Evolutionary conservation across 805 yeast species (phyloP), one percentile per base, ranked within the genome.

Genomic region (Saccharomyces paradoxus): DNA sequence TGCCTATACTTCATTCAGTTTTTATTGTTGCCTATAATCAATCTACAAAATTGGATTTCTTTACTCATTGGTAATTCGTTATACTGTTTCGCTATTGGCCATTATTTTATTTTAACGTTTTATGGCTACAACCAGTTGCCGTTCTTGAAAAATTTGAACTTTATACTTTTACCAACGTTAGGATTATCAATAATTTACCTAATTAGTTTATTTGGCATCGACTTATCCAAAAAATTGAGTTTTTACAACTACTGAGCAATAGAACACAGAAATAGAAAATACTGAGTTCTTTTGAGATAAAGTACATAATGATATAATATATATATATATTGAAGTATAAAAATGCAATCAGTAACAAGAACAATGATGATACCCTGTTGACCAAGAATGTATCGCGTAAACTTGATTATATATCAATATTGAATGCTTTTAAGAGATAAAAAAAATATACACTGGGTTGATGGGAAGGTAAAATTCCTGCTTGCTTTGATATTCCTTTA

Each of bases 91-190:
- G 85, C 96, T 29, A 71, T 87, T 50, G 80, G 84, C 21, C 87
- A 87, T 66, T 91, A 91, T 70, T 82, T 83, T 62, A 77, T 87
- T 53, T 79, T 90, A 52, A 85, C 96, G 1, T 90, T 90, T 67
- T 82, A 89, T 63, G 97, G 97, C n/a, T 91, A 87, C 73, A 80
- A 88, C 74, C 75, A 88, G 50, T 76, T 86, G 67, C 90, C 83
- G 58, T 87, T 75, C 66, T 75, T 81, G 74, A 83, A 71, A 69
- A 81, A 77, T 62, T 82, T 89, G 13, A 87, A 85, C 63, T 69
- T 78, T 49, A 71, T 86, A 41, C 68, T 85, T 44, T 69, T 82
- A 21, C 90, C 96, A 10, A 77, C 89, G 46, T 86, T 86, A 1
- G 62, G 80, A 2, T 74, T 85, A 52, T 77, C 78, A 1, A 60